These are phyloP conservation scores for Penicillium sp. DNA, from an alignment of 2,329 filamentous ascomycete species.

Conservation along the genomic window DNA sequence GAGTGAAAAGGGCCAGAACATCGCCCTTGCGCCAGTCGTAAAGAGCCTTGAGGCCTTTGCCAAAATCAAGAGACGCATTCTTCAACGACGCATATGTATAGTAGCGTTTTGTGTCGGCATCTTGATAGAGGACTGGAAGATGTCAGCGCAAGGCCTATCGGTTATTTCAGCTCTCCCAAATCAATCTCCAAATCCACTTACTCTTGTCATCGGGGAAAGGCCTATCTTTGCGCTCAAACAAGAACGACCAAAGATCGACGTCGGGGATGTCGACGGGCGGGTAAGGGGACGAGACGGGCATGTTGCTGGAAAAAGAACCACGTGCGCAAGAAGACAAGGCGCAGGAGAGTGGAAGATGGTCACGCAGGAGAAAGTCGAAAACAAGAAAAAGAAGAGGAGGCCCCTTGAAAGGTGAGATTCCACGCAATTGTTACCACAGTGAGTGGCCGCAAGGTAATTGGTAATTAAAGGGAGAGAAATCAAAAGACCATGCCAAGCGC, in stretches of 20 bases:
- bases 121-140: conserved; percentile 66
- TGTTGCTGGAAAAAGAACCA: conserved; percentile 34
- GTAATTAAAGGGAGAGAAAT: conserved; percentile 3
- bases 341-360: too few relatives aligned
- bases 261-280: conserved; percentile 63
- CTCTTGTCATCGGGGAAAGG: conserved; percentile 67
- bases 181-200: conserved; percentile 32
- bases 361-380: too few relatives aligned
- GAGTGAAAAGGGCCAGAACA: conserved; percentile 73
- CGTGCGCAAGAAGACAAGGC: neutral
- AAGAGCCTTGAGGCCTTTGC: conserved; percentile 65
- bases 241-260: conserved; percentile 69
- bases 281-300: conserved; percentile 67
- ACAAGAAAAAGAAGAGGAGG: too few relatives aligned
- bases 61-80: conserved; percentile 65
- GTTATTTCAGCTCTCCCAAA: neutral
- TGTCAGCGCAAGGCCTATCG: conserved; percentile 5
- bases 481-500: conserved; percentile 1
- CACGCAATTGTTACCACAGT: too few relatives aligned
- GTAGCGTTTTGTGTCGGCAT: conserved; percentile 60
- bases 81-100: conserved; percentile 69
- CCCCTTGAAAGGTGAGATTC: too few relatives aligned
- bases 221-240: conserved; percentile 65
- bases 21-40: conserved; percentile 80
- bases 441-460: too few relatives aligned